These are phyloP conservation scores for Podospora didyma DNA, from an alignment of 495 filamentous ascomycete genomes.

Conservation along the genomic window DNA sequence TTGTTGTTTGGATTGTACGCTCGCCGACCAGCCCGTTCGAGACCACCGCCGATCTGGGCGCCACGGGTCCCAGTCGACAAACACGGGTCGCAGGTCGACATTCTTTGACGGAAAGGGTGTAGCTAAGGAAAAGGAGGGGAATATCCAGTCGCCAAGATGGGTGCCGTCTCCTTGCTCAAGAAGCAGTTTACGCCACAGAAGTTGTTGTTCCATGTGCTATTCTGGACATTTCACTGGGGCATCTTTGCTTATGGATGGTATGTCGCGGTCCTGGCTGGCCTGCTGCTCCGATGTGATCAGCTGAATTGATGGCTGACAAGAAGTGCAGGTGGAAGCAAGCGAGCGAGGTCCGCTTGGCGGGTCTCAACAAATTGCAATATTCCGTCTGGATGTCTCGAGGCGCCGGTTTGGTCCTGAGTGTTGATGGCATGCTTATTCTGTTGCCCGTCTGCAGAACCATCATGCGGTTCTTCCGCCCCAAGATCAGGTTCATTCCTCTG, in stretches of 20 bases:
- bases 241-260: slow-evolving; percentile 91
- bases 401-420: slow-evolving; percentile 73
- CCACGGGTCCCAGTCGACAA: slow-evolving; percentile 17
- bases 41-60: not conserved
- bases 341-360: slow-evolving; percentile 58
- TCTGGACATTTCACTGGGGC: slow-evolving; percentile 77
- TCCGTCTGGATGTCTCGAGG: slow-evolving; percentile 97
- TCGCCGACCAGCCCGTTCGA: slow-evolving; percentile 6
- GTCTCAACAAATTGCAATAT: slow-evolving; percentile 75
- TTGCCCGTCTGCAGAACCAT: slow-evolving; percentile 93
- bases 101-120: slow-evolving; percentile 20
- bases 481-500: slow-evolving; percentile 81
- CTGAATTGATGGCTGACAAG: slow-evolving; percentile 6
- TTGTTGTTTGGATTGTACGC: not conserved
- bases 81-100: slow-evolving; percentile 52
- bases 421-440: slow-evolving; percentile 84
- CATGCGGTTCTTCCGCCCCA: slow-evolving; percentile 77
- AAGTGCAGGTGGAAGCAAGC: slow-evolving; percentile 70
- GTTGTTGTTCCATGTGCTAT: slow-evolving; percentile 76
- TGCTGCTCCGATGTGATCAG: not conserved
- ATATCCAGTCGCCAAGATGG: slow-evolving; percentile 36
- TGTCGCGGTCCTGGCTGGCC: slow-evolving; percentile 12
- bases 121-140: slow-evolving; percentile 17
- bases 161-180: slow-evolving; percentile 36
- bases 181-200: slow-evolving; percentile 64